Evolutionary conservation across 2,329 filamentous ascomycete species (phyloP).

Genomic region (Penicillium psychrosexuale): DNA sequence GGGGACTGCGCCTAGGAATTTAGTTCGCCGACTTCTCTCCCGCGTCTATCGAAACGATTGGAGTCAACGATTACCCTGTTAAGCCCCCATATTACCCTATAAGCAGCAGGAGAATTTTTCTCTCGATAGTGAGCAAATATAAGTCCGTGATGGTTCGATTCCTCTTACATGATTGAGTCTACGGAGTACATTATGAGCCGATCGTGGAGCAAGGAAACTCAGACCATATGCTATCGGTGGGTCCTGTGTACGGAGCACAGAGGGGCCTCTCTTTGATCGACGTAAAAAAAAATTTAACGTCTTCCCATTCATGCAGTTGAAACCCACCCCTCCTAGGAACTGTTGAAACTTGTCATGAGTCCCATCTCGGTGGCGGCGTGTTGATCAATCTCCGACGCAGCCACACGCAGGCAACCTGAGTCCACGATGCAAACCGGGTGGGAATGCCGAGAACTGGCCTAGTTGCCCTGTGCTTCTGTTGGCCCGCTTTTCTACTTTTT

Average conservation of each 20-base stretch:
- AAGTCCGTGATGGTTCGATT: background rate
- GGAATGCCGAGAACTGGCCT: constrained; percentile 20
- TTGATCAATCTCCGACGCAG: constrained; percentile 18
- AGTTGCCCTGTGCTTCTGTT: constrained; percentile 21
- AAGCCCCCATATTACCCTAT: background rate
- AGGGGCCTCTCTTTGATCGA: constrained; percentile 13
- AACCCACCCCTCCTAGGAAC: background rate
- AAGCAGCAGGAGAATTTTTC: background rate
- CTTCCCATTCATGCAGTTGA: constrained; percentile 10
- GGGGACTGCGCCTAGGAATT: constrained; percentile 5
- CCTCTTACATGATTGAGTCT: background rate
- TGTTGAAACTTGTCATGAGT: constrained; percentile 6
- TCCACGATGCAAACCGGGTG: constrained; percentile 21
- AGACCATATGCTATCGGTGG: constrained; percentile 11
- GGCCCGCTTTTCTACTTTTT: constrained; percentile 18
- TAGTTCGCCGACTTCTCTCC: constrained; percentile 7
- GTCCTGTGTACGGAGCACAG: constrained; percentile 7
- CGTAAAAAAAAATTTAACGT: constrained; percentile 7
- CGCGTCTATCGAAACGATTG: constrained; percentile 8
- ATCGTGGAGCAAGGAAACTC: constrained; percentile 13
- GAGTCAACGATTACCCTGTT: background rate
- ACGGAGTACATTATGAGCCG: constrained; percentile 1
- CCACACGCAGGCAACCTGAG: constrained; percentile 16
- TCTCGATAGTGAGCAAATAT: background rate
- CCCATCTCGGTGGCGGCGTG: constrained; percentile 7